Evolutionary conservation across 148 eudicot species (phyloP).

Genomic region (Nyssa sinensis): DNA sequence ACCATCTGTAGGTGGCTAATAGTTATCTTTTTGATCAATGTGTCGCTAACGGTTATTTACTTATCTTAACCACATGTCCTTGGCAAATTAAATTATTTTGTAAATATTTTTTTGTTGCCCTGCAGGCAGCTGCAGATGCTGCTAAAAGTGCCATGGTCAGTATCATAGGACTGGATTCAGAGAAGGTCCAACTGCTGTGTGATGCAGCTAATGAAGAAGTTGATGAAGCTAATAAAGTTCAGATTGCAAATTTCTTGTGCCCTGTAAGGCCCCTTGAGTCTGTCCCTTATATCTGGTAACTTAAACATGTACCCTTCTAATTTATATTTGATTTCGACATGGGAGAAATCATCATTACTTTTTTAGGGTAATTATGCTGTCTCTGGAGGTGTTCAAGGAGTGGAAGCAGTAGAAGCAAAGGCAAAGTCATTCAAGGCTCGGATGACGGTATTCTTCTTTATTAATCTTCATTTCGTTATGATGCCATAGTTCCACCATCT

Average conservation of each 20-base stretch:
- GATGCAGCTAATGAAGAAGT: constrained; percentile 95
- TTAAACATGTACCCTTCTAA: neutral
- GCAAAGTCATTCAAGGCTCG: constrained; percentile 98
- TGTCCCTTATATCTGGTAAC: too few species aligned
- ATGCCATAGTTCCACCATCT: neutral
- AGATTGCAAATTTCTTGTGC: constrained; percentile 84
- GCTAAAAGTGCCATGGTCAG: constrained; percentile 87
- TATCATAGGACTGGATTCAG: constrained; percentile 82
- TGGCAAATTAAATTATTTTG: neutral
- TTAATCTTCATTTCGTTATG: neutral
- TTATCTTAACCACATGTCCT: neutral
- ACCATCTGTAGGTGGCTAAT: constrained; percentile 7
- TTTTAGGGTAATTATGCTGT: constrained; percentile 90
- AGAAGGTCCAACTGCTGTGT: constrained; percentile 74
- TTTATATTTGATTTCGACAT: neutral
- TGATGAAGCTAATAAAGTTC: constrained; percentile 69
- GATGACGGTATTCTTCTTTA: constrained; percentile 67
- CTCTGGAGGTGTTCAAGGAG: constrained; percentile 92
- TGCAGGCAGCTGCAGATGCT: constrained; percentile 85
- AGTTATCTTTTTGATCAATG: too few species aligned
- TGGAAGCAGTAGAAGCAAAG: constrained; percentile 93
- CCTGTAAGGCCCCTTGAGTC: constrained; percentile 50
- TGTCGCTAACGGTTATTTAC: too few species aligned
- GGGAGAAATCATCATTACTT: neutral
- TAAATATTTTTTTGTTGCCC: neutral